phyloP scores from a whole-genome alignment of 768 basidiomycete genomes.

The Lactarius hatsudake region DNA sequence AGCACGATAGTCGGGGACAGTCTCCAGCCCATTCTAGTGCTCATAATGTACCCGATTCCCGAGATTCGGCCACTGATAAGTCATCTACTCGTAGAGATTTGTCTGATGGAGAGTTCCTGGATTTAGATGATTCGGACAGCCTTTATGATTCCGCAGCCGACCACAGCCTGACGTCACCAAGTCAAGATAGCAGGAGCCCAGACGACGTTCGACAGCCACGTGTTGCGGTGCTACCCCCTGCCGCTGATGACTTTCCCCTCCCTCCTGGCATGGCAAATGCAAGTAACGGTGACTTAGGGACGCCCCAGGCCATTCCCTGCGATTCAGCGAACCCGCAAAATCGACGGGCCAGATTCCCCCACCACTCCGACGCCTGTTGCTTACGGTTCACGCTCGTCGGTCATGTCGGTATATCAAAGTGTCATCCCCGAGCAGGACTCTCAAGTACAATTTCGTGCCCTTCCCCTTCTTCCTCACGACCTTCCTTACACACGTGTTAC shows the following conservation, averaged over 20 bases:
- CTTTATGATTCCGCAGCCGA: constrained; percentile 41
- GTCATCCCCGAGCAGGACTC: constrained; percentile 29
- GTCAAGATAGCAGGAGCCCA: constrained; percentile 22
- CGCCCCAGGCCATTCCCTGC: constrained; percentile 10
- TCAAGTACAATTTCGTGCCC: constrained; percentile 59
- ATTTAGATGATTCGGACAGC: constrained; percentile 53
- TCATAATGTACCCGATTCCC: constrained; percentile 15
- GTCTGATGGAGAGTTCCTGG: constrained; percentile 56
- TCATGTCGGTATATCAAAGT: constrained; percentile 25
- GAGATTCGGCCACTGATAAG: constrained; percentile 23
- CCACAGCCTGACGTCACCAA: constrained; percentile 33
- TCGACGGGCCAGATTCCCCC: constrained; percentile 27
- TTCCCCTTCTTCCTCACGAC: constrained; percentile 67
- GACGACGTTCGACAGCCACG: constrained; percentile 21
- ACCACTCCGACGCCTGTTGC: constrained; percentile 26
- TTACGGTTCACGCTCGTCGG: constrained; percentile 16
- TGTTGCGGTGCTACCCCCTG: constrained; percentile 16
- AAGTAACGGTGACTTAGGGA: constrained; percentile 13
- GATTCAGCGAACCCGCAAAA: constrained; percentile 14
- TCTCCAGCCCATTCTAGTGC: constrained; percentile 15
- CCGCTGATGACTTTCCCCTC: constrained; percentile 28
- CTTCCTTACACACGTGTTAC: constrained; percentile 66
- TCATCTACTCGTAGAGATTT: constrained; percentile 26
- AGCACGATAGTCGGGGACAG: constrained; percentile 8
- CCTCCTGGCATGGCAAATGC: constrained; percentile 21